A percentile compares a stretch with the other conserved stretches of the same genome.
Evolutionary conservation across 768 basidiomycete genomes (phyloP).

Genomic region (Tubosaeta sp.): DNA sequence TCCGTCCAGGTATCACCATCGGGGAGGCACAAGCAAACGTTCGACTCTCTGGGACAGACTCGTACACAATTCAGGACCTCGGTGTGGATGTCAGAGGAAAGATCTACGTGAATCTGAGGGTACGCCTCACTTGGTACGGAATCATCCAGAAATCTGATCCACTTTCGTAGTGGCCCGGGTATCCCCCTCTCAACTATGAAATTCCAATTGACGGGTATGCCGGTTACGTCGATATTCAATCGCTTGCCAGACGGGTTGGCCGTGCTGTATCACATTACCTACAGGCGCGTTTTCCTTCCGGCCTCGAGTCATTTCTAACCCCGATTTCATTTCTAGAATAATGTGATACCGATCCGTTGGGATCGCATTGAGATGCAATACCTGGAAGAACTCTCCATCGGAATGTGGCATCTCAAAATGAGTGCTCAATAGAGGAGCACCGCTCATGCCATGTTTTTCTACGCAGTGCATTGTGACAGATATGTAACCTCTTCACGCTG

Average conservation of each 20-base stretch:
- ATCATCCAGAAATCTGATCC: background rate
- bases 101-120: constrained; percentile 60
- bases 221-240: constrained; percentile 60
- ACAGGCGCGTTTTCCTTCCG: constrained; percentile 41
- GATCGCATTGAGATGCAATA: constrained; percentile 67
- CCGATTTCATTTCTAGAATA: constrained; percentile 41
- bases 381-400: constrained; percentile 63
- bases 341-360: constrained; percentile 65
- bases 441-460: background rate
- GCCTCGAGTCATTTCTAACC: constrained; percentile 8
- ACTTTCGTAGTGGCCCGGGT: constrained; percentile 61
- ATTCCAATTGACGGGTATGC: constrained; percentile 67
- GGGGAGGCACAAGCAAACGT: constrained; percentile 65
- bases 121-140: constrained; percentile 29
- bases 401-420: constrained; percentile 70
- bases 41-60: constrained; percentile 55
- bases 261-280: constrained; percentile 73
- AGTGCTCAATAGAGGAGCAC: constrained; percentile 23
- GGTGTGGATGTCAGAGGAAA: constrained; percentile 57
- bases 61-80: constrained; percentile 60
- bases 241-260: constrained; percentile 63
- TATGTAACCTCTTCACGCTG: constrained; percentile 14
- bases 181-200: constrained; percentile 67
- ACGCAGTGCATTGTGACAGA: constrained; percentile 9
- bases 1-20: constrained; percentile 60